Conservation (phyloP, 495 filamentous ascomycete genomes). For the Platismatia glauca region DNA sequence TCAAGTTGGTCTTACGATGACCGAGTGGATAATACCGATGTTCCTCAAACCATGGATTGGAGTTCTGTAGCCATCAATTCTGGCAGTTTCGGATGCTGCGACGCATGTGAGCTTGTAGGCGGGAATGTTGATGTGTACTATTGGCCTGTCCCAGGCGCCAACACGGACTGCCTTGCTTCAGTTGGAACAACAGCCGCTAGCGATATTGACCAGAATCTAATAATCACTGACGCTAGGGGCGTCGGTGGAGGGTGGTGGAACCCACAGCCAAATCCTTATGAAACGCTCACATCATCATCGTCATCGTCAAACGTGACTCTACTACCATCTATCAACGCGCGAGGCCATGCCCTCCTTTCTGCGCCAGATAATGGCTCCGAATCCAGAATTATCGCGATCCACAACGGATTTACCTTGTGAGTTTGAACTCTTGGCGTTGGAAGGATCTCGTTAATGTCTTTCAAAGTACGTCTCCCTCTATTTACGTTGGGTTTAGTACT, state of each 20-base stretch:
- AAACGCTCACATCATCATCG: background rate
- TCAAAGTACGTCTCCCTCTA: slow-evolving; percentile 9
- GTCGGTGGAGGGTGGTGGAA: background rate
- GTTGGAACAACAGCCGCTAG: slow-evolving; percentile 4
- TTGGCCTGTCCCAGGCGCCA: slow-evolving; percentile 7
- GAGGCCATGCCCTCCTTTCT: background rate
- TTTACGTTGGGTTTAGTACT: slow-evolving; percentile 7
- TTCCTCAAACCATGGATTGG: background rate
- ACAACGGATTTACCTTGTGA: background rate
- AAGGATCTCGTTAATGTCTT: background rate
- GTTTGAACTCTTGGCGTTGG: background rate
- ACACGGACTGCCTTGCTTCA: background rate
- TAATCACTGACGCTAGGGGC: background rate
- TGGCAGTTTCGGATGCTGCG: background rate
- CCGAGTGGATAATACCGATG: background rate
- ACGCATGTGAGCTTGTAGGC: background rate
- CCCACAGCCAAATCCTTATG: background rate
- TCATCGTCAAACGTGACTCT: background rate
- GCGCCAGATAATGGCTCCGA: background rate
- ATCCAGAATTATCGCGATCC: background rate
- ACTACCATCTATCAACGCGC: background rate
- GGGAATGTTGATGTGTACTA: slow-evolving; percentile 8
- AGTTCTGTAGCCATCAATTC: background rate
- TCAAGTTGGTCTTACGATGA: background rate
- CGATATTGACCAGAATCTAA: background rate